Conservation (phyloP, 331 rosid genomes). For the Phaseolus coccineus region DNA sequence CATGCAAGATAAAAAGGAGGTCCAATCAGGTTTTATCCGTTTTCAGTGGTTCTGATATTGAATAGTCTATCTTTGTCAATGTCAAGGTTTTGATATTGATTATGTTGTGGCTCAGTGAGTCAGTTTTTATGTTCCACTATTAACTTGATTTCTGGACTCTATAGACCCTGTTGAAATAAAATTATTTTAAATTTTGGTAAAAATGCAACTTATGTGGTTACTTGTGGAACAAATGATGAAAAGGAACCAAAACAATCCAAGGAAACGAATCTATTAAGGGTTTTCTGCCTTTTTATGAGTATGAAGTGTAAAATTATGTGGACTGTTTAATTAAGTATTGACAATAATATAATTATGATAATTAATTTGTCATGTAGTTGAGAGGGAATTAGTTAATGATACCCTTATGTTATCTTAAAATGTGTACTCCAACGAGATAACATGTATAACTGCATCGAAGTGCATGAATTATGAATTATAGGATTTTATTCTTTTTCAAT, state of each 20-base stretch:
- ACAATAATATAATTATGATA: too few relatives aligned
- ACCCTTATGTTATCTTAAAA: too few relatives aligned
- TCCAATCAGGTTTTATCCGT: conserved; percentile 28
- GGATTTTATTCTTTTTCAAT: too few relatives aligned
- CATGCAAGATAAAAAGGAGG: conserved; percentile 28
- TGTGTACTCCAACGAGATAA: too few relatives aligned
- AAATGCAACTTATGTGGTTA: background rate
- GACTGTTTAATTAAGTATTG: too few relatives aligned
- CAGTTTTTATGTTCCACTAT: background rate
- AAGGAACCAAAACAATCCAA: background rate
- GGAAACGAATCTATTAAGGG: too few relatives aligned
- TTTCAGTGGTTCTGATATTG: conserved; percentile 16
- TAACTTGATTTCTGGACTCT: conserved; percentile 11
- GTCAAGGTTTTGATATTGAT: conserved; percentile 1
- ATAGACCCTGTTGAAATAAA: background rate
- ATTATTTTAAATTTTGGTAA: background rate
- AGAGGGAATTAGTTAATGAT: too few relatives aligned
- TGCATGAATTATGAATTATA: too few relatives aligned
- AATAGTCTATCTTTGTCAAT: conserved; percentile 9
- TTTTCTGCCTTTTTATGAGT: too few relatives aligned
- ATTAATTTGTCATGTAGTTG: too few relatives aligned
- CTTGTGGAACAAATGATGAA: background rate
- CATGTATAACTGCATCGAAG: too few relatives aligned
- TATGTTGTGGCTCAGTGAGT: background rate
- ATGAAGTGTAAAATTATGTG: too few relatives aligned